These are phyloP conservation scores for Penicillium waksmanii DNA, from an alignment of 495 filamentous ascomycete genomes.

Conservation along the genomic window DNA sequence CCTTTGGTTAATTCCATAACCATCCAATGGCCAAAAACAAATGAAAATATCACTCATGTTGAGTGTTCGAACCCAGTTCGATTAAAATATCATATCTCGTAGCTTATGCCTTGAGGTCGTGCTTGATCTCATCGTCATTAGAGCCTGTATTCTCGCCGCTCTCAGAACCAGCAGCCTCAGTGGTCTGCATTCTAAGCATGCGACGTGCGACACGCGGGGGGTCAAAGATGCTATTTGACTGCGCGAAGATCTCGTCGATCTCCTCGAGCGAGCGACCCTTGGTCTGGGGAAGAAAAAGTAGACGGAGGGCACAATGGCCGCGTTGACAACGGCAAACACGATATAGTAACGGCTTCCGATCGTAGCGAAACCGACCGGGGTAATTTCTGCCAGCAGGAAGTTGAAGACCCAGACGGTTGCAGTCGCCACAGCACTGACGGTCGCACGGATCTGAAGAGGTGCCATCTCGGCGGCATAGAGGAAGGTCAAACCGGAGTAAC, in stretches of 20 bases:
- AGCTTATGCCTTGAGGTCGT: slow-evolving; percentile 14
- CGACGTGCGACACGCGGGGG: slow-evolving; percentile 29
- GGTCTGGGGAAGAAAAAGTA: slow-evolving; percentile 63
- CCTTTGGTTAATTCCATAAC: not conserved
- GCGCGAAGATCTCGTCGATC: slow-evolving; percentile 70
- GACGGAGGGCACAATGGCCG: slow-evolving; percentile 49
- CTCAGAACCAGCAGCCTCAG: slow-evolving; percentile 4
- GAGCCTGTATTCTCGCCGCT: slow-evolving; percentile 9
- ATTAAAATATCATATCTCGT: slow-evolving; percentile 5
- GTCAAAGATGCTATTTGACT: slow-evolving; percentile 36
- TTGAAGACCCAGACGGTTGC: slow-evolving; percentile 66
- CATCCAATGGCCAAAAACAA: not conserved
- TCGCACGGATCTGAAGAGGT: slow-evolving; percentile 65
- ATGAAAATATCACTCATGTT: not conserved
- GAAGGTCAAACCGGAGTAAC: slow-evolving; percentile 71
- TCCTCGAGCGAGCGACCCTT: slow-evolving; percentile 68
- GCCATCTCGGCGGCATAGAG: slow-evolving; percentile 67
- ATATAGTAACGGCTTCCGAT: slow-evolving; percentile 54
- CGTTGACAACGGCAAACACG: slow-evolving; percentile 52
- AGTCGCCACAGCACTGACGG: slow-evolving; percentile 65
- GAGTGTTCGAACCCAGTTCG: slow-evolving; percentile 7
- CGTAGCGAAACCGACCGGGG: slow-evolving; percentile 47
- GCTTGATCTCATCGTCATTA: slow-evolving; percentile 14
- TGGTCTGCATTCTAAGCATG: slow-evolving; percentile 21
- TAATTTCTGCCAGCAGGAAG: slow-evolving; percentile 51